Conservation (phyloP, 2,329 filamentous ascomycete genomes). For the Pleoardoris graminearum region DNA sequence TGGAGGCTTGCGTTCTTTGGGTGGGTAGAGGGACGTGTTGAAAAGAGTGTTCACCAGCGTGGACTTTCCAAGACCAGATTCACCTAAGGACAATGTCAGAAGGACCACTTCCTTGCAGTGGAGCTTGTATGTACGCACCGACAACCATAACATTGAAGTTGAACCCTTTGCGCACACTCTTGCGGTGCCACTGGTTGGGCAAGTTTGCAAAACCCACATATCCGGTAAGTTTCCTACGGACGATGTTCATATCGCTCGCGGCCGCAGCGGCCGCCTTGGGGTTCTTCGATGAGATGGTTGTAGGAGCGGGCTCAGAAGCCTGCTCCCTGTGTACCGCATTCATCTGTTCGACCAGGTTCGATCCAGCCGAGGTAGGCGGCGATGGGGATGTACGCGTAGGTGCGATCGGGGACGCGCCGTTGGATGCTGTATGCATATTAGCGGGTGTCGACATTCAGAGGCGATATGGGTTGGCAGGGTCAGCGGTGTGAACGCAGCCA, state of each 20-base stretch:
- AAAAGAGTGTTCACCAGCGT: slow-evolving; percentile 99
- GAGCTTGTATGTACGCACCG: slow-evolving; percentile 66
- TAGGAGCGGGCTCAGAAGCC: slow-evolving; percentile 46
- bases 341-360: slow-evolving; percentile 61
- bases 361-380: slow-evolving; percentile 54
- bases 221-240: slow-evolving; percentile 95
- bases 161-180: slow-evolving; percentile 99
- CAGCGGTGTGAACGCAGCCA: slow-evolving; percentile 10
- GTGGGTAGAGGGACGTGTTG: slow-evolving; percentile 98
- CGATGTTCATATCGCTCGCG: slow-evolving; percentile 77
- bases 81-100: slow-evolving; percentile 63
- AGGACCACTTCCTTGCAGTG: not conserved
- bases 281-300: slow-evolving; percentile 66
- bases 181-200: slow-evolving; percentile 99
- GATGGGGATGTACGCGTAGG: slow-evolving; percentile 53
- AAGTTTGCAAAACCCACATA: slow-evolving; percentile 99
- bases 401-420: slow-evolving; percentile 49
- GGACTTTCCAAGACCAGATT: slow-evolving; percentile 98
- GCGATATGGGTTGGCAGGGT: slow-evolving; percentile 6
- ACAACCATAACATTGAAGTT: slow-evolving; percentile 99
- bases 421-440: slow-evolving; percentile 48
- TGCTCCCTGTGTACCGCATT: slow-evolving; percentile 58
- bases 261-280: slow-evolving; percentile 60
- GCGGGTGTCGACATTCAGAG: slow-evolving; percentile 24
- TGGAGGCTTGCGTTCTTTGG: slow-evolving; percentile 96